A percentile compares a stretch with the other conserved stretches of the same genome.
Conservation (phyloP, 2,329 filamentous ascomycete genomes). For the Aureobasidium sp. region DNA sequence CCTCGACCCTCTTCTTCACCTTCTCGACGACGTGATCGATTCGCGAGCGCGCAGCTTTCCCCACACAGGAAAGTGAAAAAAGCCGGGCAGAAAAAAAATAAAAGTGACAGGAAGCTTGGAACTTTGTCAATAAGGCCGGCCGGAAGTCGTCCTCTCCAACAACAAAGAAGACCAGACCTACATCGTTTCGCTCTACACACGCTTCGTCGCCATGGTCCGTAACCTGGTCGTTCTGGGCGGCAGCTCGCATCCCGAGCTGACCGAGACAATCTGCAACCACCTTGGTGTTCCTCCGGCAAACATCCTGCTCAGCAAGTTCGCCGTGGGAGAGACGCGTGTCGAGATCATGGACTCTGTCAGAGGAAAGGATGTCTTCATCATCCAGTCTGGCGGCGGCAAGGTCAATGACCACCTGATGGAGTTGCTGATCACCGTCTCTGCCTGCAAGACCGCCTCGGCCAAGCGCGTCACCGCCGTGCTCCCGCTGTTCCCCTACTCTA, state of each 20-base stretch:
- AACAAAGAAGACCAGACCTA: background rate
- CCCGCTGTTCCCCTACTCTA: constrained; percentile 91
- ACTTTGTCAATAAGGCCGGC: background rate
- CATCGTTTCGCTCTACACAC: background rate
- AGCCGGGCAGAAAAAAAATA: background rate
- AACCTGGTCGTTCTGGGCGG: constrained; percentile 93
- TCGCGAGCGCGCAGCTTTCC: background rate
- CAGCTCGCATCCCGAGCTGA: constrained; percentile 83
- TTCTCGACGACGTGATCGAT: background rate
- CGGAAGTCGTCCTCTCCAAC: background rate
- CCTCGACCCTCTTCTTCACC: background rate
- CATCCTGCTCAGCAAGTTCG: constrained; percentile 84
- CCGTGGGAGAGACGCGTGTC: constrained; percentile 87
- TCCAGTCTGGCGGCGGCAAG: constrained; percentile 85
- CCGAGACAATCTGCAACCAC: constrained; percentile 78
- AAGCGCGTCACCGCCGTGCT: constrained; percentile 89
- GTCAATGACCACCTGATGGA: constrained; percentile 97
- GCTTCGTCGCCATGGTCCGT: constrained; percentile 62
- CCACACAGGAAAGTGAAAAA: background rate
- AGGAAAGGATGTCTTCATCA: constrained; percentile 97
- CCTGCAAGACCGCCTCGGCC: constrained; percentile 90
- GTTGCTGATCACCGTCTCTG: constrained; percentile 95
- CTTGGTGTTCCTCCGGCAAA: constrained; percentile 81
- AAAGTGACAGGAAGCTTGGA: background rate
- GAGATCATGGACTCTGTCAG: constrained; percentile 95